Base-by-base conservation (phyloP, 768 basidiomycete genomes). In the Leccinum incarnatum region DNA sequence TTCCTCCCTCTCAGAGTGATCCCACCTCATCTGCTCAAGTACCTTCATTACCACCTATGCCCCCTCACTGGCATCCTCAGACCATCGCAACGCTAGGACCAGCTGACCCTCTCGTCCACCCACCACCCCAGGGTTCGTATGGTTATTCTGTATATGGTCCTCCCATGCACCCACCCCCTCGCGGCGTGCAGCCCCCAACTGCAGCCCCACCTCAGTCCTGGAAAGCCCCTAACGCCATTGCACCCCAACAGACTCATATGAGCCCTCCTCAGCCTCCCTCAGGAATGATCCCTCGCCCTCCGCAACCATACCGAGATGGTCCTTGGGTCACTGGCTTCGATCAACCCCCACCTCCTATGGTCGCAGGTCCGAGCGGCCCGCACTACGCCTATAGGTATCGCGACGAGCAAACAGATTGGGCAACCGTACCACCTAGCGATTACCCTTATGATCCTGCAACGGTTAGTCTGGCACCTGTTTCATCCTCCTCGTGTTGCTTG, bases 161-260 rank as follows among this genome's bases (percentile, higher is more conserved):
- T 58, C 75, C 74, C 47, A 74, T 81, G 42, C 72, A 74, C 45
- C 66, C 67, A 46, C 64, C 70, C n/a, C 67, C 75, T 32, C 72
- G 77, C 21, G 68, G 79, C 32, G 75, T 83, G 62, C 81, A 79
- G 45, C 74, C 77, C 9, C 72, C 80, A 14, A 71, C 81, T 14
- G 72, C 81, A 29, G 79, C 77, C 2, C 79, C 83, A 8, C 81
- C 85, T 5, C 87, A 84, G 59, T 76, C 84, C 17, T 89, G 89
- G 87, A 86, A 87, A 65, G 77, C 80, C 7, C 72, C 85, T 5
- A 79, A 77, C 46, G 80, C 78, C 23, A 85, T 90, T 40, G 80
- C 84, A 0, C 86, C 88, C 7, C 81, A 86, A 54, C 87, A 88
- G 63, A 82, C 86, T 0, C 88, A 82, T 55, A 75, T 84, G 63